phyloP scores from a whole-genome alignment of 164 flowering plant genomes.

The Aristolochia californica region DNA sequence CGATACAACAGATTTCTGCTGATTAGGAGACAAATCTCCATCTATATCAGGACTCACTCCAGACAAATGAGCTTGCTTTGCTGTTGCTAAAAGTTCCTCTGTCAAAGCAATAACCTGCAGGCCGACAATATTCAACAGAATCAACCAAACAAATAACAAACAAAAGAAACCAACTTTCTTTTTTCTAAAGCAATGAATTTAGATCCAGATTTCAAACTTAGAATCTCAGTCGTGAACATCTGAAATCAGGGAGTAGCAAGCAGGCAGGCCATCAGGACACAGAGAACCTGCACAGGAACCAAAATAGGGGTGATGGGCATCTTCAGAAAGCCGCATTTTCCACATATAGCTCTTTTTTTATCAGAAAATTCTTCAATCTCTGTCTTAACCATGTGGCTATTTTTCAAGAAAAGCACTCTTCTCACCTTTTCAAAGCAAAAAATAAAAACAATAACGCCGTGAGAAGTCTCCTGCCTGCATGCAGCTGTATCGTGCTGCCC shows the following conservation, averaged over 20 bases:
- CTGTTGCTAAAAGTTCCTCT: slow-evolving; percentile 84
- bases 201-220: slow-evolving; percentile 35
- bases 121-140: slow-evolving; percentile 10
- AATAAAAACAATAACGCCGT: slow-evolving; percentile 18
- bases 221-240: slow-evolving; percentile 58
- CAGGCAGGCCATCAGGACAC: slow-evolving; percentile 57
- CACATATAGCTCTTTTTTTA: slow-evolving; percentile 8
- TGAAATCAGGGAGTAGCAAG: slow-evolving; percentile 50
- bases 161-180: slow-evolving; percentile 4
- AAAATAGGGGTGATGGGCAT: slow-evolving; percentile 77
- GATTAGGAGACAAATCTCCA: slow-evolving; percentile 24
- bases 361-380: slow-evolving; percentile 7
- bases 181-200: slow-evolving; percentile 8
- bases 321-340: slow-evolving; percentile 21
- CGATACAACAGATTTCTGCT: slow-evolving; percentile 18
- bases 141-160: slow-evolving; percentile 7
- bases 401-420: slow-evolving; percentile 14
- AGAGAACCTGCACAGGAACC: slow-evolving; percentile 92
- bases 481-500: slow-evolving; percentile 27
- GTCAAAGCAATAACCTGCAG: slow-evolving; percentile 88
- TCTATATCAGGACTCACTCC: slow-evolving; percentile 25
- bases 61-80: slow-evolving; percentile 55
- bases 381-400: slow-evolving; percentile 8
- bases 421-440: slow-evolving; percentile 44
- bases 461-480: slow-evolving; percentile 18